Base-by-base conservation (phyloP, 2,329 filamentous ascomycete species). In the Aureobasidium subglaciale region DNA sequence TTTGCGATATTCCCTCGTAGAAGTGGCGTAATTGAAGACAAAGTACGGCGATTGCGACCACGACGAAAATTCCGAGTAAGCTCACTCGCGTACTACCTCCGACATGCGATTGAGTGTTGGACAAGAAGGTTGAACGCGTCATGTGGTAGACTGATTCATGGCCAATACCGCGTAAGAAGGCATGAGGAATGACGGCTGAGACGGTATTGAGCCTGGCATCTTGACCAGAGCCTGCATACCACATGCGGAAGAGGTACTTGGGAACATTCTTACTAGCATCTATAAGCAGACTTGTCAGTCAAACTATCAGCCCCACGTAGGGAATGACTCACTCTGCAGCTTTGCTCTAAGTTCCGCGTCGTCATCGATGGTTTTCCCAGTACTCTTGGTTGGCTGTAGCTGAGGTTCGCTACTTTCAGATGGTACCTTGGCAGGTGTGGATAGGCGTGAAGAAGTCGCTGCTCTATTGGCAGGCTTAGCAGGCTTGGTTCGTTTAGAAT, bases 201-300 rank as follows among this genome's bases (percentile, higher is more conserved):
- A 22, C 24, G 6, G 40, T 37, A 22, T 55, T 55, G 22, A 55
- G 52, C n/a, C 25, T 55, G 13, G 30, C 3, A 8, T 30, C 10
- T 2, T 40, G 40, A 6, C 52, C 41, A 3, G 52, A 55, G 4
- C 10, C 1, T 10, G 27, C 16, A 30, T 29, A 4, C 38, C 38
- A 55, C 30, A 45, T 38, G 38, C 52, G 52, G 16, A 55, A 55
- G 29, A 55, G 41, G 29, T 55, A 55, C 25, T 30, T 55, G 22
- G 52, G 52, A 9, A 45, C 32, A 5, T 34, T 55, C 10, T 37
- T 38, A 16, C 50, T 52, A 25, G 48, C 48, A 5, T 52, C 48
- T 52, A n/a, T n/a, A 2, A 5, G 30, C 10, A 6, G 16, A 4
- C 5, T 15, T 10, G 5, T 34, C 3, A n/a, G 43, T 41, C 18